Base-by-base conservation (phyloP, 345 rosid genomes). In the Salix suchowensis region DNA sequence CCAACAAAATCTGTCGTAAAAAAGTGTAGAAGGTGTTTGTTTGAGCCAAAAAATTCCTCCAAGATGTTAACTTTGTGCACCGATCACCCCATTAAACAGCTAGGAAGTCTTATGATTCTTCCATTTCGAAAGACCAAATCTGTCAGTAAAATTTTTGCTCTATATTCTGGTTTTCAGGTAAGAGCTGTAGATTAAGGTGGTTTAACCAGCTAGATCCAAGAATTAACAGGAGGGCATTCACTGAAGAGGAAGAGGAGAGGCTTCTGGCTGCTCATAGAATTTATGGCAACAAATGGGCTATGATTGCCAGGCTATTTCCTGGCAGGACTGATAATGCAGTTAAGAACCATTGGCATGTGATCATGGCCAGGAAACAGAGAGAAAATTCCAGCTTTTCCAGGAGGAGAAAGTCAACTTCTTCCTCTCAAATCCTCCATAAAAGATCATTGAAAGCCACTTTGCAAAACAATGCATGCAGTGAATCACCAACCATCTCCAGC, bases 291-390 rank as follows among this genome's bases (percentile, higher is more conserved):
- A 95, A 92, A 87, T 95, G 97, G 97, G 96, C 97, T 1, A 83
- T 90, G 84, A 91, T 95, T 74, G 94, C 98, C 0, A 87, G 94
- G 77, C 79, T 93, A 21, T 95, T 95, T 26, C 97, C 92, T 0
- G 97, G 98, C 4, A 84, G 97, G 73, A 95, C 97, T 13, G 98
- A 95, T 79, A 95, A 95, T 82, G 97, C 97, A 2, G 97, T 95
- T 40, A 95, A 93, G 84, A 95, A 95, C 77, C 98, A 95, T 73
- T 93, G 98, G 97, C 97, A 95, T 76, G 98, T 95, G 65, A 90
- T 95, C 70, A 90, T 89, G 93, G 97, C 98, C 2, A 91, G 98
- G 78, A 89, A 86, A 81, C 88, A 88, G 34, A 88, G 97, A 73
- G 94, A 92, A 77, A 91, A 84, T 67, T 88, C 91, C 65, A 81